These are phyloP conservation scores for Salix caprea DNA, from an alignment of 345 rosid species.

Conservation along the genomic window DNA sequence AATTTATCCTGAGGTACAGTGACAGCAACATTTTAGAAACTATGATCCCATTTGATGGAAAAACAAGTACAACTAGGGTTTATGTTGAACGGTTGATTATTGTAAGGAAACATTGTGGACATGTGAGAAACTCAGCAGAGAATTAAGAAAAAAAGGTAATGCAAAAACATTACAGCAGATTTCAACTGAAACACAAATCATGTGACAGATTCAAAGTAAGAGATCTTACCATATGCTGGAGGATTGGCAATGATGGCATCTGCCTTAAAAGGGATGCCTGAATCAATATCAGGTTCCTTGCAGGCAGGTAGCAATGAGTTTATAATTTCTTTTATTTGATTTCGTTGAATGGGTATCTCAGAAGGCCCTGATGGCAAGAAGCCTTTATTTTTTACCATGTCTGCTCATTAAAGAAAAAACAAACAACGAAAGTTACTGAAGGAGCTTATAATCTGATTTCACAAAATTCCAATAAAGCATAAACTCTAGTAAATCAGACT, in stretches of 20 bases:
- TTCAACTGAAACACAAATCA: neutral
- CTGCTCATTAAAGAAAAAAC: conserved; percentile 43
- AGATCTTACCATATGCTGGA: conserved; percentile 81
- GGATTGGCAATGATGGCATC: conserved; percentile 99
- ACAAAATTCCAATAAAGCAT: neutral
- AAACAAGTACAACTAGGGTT: neutral
- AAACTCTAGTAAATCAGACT: neutral
- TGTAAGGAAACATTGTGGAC: neutral
- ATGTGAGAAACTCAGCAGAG: neutral
- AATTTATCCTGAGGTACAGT: neutral
- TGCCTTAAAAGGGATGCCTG: conserved; percentile 77
- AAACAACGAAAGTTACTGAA: conserved; percentile 4
- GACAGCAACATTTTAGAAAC: neutral
- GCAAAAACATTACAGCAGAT: neutral
- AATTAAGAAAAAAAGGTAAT: neutral
- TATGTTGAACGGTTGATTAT: neutral
- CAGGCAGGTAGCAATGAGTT: conserved; percentile 89
- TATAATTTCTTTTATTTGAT: conserved; percentile 81
- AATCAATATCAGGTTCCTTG: conserved; percentile 84
- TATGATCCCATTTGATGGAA: neutral
- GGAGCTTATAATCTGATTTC: neutral
- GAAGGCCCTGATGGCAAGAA: conserved; percentile 98
- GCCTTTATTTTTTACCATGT: conserved; percentile 99
- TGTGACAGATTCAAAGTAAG: neutral
- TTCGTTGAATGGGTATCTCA: conserved; percentile 83